Evolutionary conservation across 23 red algal genomes (phyloP).

Genomic region (Chondrus crispus): DNA sequence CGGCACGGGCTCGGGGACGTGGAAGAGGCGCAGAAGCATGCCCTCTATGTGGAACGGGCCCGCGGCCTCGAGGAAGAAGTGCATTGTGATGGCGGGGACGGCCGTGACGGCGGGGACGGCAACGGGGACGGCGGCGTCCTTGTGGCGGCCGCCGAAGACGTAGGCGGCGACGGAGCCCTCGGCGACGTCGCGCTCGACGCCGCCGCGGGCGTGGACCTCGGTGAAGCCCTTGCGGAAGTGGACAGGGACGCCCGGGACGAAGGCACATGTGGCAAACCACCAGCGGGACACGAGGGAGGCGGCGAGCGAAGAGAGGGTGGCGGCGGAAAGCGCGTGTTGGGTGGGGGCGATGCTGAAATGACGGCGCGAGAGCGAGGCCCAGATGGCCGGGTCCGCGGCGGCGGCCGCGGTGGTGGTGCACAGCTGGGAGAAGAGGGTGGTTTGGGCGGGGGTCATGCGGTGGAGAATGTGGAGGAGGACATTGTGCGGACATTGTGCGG

Average conservation of each 20-base stretch:
- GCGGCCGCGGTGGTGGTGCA: neutral
- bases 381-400: neutral
- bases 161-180: neutral
- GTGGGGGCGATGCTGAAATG: no score
- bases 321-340: neutral
- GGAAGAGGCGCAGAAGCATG: conserved; percentile 20
- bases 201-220: conserved; percentile 22
- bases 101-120: no score
- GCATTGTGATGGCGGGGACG: neutral
- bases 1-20: no score
- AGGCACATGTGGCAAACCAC: conserved; percentile 41
- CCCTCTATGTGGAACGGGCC: conserved; percentile 42
- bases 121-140: neutral
- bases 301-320: neutral
- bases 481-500: conserved; percentile 42
- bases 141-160: conserved; percentile 25
- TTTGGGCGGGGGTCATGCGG: neutral
- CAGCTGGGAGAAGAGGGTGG: neutral
- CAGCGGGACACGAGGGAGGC: conserved; percentile 26
- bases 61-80: conserved; percentile 19
- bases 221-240: conserved; percentile 48
- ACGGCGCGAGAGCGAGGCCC: conserved; percentile 5
- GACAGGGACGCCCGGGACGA: conserved; percentile 55
- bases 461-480: conserved; percentile 3
- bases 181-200: neutral